A percentile compares a stretch with the other conserved stretches of the same genome.
phyloP scores from a whole-genome alignment of 176 grass and related monocot genomes.

The Aegilops tauschii region DNA sequence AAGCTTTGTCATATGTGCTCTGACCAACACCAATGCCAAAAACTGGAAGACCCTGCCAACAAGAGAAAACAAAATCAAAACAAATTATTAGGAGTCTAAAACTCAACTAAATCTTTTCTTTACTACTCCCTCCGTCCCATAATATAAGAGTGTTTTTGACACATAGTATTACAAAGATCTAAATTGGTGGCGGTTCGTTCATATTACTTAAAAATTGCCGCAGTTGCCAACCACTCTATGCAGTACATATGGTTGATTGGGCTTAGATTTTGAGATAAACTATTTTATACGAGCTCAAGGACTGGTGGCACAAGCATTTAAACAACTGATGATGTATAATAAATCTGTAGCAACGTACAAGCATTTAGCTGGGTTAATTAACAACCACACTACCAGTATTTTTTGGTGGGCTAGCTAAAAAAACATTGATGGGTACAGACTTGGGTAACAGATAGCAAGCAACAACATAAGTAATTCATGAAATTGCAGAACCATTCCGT shows the following conservation, averaged over 20 bases:
- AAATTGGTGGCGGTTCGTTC: neutral
- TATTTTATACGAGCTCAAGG: neutral
- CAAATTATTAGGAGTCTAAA: neutral
- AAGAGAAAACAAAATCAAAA: constrained; percentile 2
- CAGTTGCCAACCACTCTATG: neutral
- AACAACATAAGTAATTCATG: no score
- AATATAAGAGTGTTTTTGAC: no score
- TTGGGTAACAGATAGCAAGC: neutral
- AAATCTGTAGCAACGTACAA: neutral
- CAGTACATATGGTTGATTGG: neutral
- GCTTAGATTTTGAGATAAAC: neutral
- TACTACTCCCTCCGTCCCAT: no score
- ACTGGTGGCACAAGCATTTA: neutral
- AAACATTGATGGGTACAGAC: neutral
- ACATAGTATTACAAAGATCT: neutral
- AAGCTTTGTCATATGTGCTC: constrained; percentile 90
- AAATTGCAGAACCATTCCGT: neutral
- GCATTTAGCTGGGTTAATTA: neutral
- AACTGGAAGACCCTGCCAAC: constrained; percentile 79
- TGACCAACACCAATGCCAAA: constrained; percentile 95
- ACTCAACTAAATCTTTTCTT: neutral
- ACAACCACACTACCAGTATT: neutral
- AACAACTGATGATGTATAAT: neutral
- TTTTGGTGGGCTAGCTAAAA: neutral
- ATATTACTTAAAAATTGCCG: neutral